Conservation (phyloP, 306 rosid species). For the Cucurbita moschata region DNA sequence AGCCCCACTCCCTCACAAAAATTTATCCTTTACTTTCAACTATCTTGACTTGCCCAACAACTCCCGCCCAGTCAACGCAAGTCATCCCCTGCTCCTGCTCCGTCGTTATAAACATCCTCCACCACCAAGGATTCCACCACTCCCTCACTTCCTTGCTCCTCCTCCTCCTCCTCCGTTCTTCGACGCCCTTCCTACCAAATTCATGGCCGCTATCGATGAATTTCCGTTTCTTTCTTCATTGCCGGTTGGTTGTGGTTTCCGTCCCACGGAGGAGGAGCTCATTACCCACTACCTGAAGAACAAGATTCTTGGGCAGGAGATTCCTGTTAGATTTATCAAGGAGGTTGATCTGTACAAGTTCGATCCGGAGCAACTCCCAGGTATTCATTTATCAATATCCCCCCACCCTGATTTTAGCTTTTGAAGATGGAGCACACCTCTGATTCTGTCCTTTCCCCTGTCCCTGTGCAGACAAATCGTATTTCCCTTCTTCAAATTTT, state of each 20-base stretch:
- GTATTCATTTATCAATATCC: conserved; percentile 13
- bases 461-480: conserved; percentile 15
- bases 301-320: conserved; percentile 20
- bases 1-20: too few relatives aligned
- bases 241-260: conserved; percentile 32
- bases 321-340: conserved; percentile 9
- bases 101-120: background rate
- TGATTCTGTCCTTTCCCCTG: background rate
- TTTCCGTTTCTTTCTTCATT: background rate
- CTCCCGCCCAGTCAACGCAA: background rate
- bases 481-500: conserved; percentile 23
- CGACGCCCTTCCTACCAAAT: background rate
- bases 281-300: conserved; percentile 25
- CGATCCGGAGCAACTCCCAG: conserved; percentile 45
- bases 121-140: too few relatives aligned
- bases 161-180: too few relatives aligned
- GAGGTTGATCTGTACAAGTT: conserved; percentile 30
- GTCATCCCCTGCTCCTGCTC: background rate
- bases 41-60: too few relatives aligned
- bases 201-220: background rate
- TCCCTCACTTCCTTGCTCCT: too few relatives aligned
- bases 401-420: background rate
- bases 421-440: background rate
- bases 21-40: too few relatives aligned
- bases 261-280: conserved; percentile 63